Evolutionary conservation across 257 asterid genomes (phyloP), one percentile per base, ranked within the genome.

Genomic region (Plantago major): DNA sequence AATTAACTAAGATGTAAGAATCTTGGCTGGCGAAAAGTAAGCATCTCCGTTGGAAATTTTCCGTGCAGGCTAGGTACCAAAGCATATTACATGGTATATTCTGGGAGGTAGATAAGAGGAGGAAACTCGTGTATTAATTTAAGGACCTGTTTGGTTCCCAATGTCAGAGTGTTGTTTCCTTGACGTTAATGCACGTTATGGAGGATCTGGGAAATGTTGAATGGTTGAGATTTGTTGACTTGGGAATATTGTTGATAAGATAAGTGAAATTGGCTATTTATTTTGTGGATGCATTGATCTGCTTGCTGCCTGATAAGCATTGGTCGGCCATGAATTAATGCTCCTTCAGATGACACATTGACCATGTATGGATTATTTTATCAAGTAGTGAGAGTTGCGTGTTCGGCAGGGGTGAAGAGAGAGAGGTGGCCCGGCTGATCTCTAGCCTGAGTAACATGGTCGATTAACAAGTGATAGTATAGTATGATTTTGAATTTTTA

Each of bases 251-350:
- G 55, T 50, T 50, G 55, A 50, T 50, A 45, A 45, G 48, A 45
- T 45, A 50, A 50, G 55, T 18, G 13, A 50, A 50, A 10, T 50
- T 50, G 55, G 55, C 55, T 50, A 50, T 50, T 50, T 50, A 50
- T 50, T 50, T 3, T 50, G 26, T 50, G 12, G 1, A 50, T n/a
- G 18, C 22, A 50, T 50, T 50, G 28, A 16, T 22, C 11, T 10
- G 54, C 19, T 5, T 22, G 30, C 26, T 48, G 54, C 26, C 54
- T 50, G 55, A 22, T 50, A 50, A 17, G 11, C 22, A 50, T 50
- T 50, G 33, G 55, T 7, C 55, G 22, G 22, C 55, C 13, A 17
- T 5, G 18, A 50, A 10, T 50, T 49, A 49, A 49, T 49, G 28
- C 12, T 49, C 22, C n/a, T 50, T 12, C 9, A 17, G 10, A 9